Percentiles rank a stretch among this genome's conserved stretches.
phyloP scores from a whole-genome alignment of 768 basidiomycete genomes.

The Mycena epipterygia region DNA sequence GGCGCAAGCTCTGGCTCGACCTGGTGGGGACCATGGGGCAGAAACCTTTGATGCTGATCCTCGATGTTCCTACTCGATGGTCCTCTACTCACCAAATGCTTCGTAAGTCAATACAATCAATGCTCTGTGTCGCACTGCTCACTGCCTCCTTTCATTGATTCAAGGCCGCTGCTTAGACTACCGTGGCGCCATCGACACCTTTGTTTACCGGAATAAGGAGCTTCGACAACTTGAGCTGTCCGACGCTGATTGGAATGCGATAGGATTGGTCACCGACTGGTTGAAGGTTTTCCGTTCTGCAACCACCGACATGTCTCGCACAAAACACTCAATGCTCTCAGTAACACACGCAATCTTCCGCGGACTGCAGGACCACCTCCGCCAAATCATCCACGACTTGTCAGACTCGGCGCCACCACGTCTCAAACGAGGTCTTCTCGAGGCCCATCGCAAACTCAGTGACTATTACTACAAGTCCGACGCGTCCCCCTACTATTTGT shows the following conservation, averaged over 20 bases:
- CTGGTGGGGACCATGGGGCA: too few relatives aligned
- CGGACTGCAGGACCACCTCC: conserved; percentile 14
- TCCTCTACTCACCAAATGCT: conserved; percentile 3
- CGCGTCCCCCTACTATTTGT: neutral
- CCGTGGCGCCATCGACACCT: neutral
- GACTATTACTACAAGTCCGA: conserved; percentile 5
- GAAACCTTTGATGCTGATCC: neutral
- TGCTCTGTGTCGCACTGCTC: neutral
- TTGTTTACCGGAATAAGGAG: conserved; percentile 4
- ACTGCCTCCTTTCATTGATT: neutral
- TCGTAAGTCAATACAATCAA: neutral
- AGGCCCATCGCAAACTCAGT: neutral
- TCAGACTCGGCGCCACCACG: neutral
- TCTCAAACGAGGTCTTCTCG: neutral
- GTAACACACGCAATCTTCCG: conserved; percentile 22
- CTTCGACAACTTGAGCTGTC: conserved; percentile 10
- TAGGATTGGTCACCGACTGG: conserved; percentile 10
- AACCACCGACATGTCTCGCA: conserved; percentile 37
- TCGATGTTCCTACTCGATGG: neutral
- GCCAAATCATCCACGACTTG: neutral
- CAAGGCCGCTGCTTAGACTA: conserved; percentile 14
- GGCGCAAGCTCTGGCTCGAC: conserved; percentile 3
- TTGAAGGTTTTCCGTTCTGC: conserved; percentile 24
- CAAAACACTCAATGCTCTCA: conserved; percentile 29
- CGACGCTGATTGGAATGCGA: conserved; percentile 12